Percentiles rank a stretch among this genome's conserved stretches.
These are phyloP conservation scores for Lodderomyces margitis DNA, from an alignment of 1,139 yeast species.

Conservation along the genomic window DNA sequence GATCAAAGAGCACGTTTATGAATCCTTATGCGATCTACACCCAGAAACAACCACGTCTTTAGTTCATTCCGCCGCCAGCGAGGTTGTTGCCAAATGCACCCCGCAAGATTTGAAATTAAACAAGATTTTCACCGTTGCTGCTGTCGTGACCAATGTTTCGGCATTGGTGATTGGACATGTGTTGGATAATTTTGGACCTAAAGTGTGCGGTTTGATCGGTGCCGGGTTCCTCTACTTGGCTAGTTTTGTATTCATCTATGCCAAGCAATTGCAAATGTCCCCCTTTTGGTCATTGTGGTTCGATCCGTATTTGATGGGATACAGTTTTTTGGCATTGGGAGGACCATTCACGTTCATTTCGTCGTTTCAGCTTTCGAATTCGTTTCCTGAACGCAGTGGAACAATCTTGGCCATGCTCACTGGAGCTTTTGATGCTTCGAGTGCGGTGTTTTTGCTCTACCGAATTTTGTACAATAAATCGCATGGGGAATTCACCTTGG, in stretches of 20 bases:
- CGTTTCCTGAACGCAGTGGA: slow-evolving; percentile 43
- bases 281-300: slow-evolving; percentile 11
- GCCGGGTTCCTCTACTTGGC: slow-evolving; percentile 38
- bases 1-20: slow-evolving; percentile 40
- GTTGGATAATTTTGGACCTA: slow-evolving; percentile 43
- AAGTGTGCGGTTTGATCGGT: slow-evolving; percentile 43
- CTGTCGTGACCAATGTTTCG: slow-evolving; percentile 43
- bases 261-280: slow-evolving; percentile 17
- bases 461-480: slow-evolving; percentile 28
- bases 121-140: slow-evolving; percentile 47
- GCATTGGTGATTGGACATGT: slow-evolving; percentile 42
- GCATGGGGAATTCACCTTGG: slow-evolving; percentile 29
- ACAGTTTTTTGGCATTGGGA: slow-evolving; percentile 43
- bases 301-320: slow-evolving; percentile 45
- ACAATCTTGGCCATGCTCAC: slow-evolving; percentile 43
- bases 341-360: slow-evolving; percentile 48
- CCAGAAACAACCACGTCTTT: background rate
- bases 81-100: slow-evolving; percentile 31
- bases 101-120: slow-evolving; percentile 45
- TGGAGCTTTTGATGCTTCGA: slow-evolving; percentile 48
- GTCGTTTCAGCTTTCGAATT: slow-evolving; percentile 44
- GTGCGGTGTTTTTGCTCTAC: slow-evolving; percentile 45
- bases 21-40: slow-evolving; percentile 28
- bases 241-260: slow-evolving; percentile 37
- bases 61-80: slow-evolving; percentile 11